Evolutionary conservation across 1,284 basidiomycete genomes (phyloP).

Genomic region (Ceratobasidium sp.): DNA sequence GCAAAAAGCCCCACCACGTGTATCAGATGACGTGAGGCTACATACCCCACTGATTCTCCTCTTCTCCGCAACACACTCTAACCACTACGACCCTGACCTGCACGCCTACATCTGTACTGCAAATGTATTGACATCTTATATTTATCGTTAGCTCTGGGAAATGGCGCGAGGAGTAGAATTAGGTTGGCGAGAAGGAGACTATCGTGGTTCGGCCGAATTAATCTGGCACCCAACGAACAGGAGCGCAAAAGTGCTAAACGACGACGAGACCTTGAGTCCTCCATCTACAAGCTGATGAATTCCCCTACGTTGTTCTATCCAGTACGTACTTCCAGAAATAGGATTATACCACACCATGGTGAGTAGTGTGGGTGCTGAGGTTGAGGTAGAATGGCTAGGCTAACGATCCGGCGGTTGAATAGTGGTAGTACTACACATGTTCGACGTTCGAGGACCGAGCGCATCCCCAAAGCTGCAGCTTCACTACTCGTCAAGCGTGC

Average conservation of each 20-base stretch:
- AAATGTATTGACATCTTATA: conserved; percentile 6
- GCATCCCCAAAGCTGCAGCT: conserved; percentile 83
- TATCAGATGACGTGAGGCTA: conserved; percentile 25
- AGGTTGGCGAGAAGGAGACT: neutral
- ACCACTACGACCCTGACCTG: conserved; percentile 18
- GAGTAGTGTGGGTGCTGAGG: conserved; percentile 56
- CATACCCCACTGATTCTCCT: neutral
- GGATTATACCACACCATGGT: conserved; percentile 97
- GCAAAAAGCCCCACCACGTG: neutral
- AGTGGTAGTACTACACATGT: conserved; percentile 98
- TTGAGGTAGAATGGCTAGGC: neutral
- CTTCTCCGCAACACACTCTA: neutral
- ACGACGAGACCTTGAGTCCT: conserved; percentile 49
- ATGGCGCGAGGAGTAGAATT: too few relatives aligned
- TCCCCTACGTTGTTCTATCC: conserved; percentile 82
- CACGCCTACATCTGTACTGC: neutral
- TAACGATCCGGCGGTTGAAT: conserved; percentile 14
- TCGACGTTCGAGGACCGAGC: conserved; percentile 85
- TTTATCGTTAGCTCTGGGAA: neutral
- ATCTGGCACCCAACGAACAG: neutral
- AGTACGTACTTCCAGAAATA: conserved; percentile 83
- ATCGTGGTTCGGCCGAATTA: too few relatives aligned
- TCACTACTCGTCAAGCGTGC: conserved; percentile 95
- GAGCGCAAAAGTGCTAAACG: conserved; percentile 13
- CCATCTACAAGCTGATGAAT: conserved; percentile 78